These are phyloP conservation scores for Eleusine coracana DNA, from an alignment of 176 grass and related monocot species.

Conservation along the genomic window DNA sequence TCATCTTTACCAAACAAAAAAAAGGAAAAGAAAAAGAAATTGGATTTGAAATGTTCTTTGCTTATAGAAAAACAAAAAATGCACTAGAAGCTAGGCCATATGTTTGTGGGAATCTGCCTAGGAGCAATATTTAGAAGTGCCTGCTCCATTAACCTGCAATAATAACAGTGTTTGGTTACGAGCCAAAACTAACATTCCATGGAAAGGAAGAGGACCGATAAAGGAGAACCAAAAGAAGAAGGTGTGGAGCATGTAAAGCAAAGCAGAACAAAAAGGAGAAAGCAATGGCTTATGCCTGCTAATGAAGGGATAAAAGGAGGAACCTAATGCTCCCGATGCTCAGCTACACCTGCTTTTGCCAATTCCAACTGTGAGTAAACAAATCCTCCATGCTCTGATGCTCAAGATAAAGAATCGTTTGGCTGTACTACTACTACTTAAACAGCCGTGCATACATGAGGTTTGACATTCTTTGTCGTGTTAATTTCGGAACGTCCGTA, in stretches of 20 bases:
- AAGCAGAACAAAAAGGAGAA: slow-evolving; percentile 44
- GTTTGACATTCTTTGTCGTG: slow-evolving; percentile 26
- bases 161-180: slow-evolving; percentile 13
- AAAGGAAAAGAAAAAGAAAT: neutral
- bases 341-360: slow-evolving; percentile 22
- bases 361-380: slow-evolving; percentile 37
- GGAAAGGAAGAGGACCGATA: slow-evolving; percentile 28
- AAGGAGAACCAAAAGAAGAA: slow-evolving; percentile 37
- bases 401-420: slow-evolving; percentile 25
- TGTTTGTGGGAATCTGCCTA: slow-evolving; percentile 47
- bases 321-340: slow-evolving; percentile 64
- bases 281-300: slow-evolving; percentile 17
- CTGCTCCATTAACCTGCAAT: slow-evolving; percentile 39
- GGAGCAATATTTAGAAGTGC: slow-evolving; percentile 47
- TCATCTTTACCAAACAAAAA: neutral
- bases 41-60: neutral
- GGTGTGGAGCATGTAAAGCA: slow-evolving; percentile 44
- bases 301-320: slow-evolving; percentile 55
- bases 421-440: slow-evolving; percentile 11
- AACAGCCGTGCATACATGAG: neutral
- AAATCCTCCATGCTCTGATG: slow-evolving; percentile 16
- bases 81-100: slow-evolving; percentile 37
- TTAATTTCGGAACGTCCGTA: slow-evolving; percentile 23
- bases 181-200: slow-evolving; percentile 36
- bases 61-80: neutral